Conservation (phyloP, 78 protist species). For the Neovahlkampfia damariscottae region DNA sequence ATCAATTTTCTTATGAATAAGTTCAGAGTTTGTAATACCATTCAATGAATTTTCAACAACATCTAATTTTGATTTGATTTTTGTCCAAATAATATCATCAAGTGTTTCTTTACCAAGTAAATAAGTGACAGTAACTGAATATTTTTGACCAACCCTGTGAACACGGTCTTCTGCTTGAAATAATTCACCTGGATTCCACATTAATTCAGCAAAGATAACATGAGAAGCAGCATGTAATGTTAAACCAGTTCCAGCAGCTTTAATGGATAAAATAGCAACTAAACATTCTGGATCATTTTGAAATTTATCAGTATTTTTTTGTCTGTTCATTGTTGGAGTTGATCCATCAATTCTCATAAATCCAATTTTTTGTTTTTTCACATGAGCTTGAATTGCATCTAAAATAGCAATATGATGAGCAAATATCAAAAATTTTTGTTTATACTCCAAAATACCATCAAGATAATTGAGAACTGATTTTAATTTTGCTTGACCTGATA, state of each 20-base stretch:
- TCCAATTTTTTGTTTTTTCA: background rate
- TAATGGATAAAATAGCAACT: slow-evolving; percentile 61
- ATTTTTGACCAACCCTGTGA: slow-evolving; percentile 58
- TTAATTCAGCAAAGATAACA: slow-evolving; percentile 76
- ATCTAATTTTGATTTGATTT: slow-evolving; percentile 5
- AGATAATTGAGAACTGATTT: slow-evolving; percentile 15
- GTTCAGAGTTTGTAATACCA: no score
- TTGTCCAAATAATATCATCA: slow-evolving; percentile 30
- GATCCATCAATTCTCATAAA: slow-evolving; percentile 49
- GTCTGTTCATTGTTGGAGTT: background rate
- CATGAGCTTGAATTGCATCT: slow-evolving; percentile 15
- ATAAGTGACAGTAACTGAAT: slow-evolving; percentile 12
- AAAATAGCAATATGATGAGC: slow-evolving; percentile 43
- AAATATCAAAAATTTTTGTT: slow-evolving; percentile 30
- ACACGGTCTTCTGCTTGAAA: slow-evolving; percentile 46
- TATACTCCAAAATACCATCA: background rate
- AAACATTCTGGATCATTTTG: background rate
- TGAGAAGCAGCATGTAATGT: slow-evolving; percentile 51
- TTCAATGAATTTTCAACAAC: background rate
- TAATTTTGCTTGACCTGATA: slow-evolving; percentile 16
- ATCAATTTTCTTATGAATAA: no score
- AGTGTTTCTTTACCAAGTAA: slow-evolving; percentile 11
- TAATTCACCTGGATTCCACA: slow-evolving; percentile 69
- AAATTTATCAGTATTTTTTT: background rate
- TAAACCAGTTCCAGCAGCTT: slow-evolving; percentile 75